phyloP scores from a whole-genome alignment of 1,139 yeast genomes.

The Protomyces lactucae-debilis region DNA sequence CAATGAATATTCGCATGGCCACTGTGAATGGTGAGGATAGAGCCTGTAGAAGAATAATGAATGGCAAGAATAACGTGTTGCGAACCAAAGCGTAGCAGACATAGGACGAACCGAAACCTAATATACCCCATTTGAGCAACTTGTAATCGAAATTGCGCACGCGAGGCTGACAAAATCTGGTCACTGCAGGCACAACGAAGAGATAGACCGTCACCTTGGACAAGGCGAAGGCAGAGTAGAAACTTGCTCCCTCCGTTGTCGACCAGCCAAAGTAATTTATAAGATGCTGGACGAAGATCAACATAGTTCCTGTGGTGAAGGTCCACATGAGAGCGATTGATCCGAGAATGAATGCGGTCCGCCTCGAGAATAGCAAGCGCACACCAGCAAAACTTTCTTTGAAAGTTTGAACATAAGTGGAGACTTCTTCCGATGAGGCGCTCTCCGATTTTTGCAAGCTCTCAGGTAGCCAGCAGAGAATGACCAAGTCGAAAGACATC shows the following conservation, averaged over 20 bases:
- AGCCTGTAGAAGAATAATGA: not conserved
- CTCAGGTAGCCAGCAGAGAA: not conserved
- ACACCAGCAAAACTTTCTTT: not conserved
- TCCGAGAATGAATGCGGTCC: not conserved
- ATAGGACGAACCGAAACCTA: not conserved
- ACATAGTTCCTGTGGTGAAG: not conserved
- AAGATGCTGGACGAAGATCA: not conserved
- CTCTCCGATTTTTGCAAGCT: not conserved
- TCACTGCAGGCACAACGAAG: not conserved
- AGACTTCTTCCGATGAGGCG: not conserved
- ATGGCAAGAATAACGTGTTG: not conserved
- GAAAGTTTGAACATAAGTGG: not conserved
- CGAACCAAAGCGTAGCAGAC: constrained; percentile 34
- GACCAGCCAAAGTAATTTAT: not conserved
- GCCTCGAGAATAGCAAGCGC: not conserved
- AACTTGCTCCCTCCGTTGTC: not conserved
- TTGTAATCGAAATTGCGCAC: not conserved
- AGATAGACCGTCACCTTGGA: not conserved
- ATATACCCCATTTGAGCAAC: not conserved
- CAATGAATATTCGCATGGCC: not conserved
- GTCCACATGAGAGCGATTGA: not conserved
- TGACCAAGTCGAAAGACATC: not conserved
- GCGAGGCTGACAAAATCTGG: not conserved
- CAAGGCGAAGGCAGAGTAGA: not conserved
- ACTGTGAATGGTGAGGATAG: not conserved